These are phyloP conservation scores for Jacaranda copaia DNA, from an alignment of 257 asterid genomes.

Conservation along the genomic window DNA sequence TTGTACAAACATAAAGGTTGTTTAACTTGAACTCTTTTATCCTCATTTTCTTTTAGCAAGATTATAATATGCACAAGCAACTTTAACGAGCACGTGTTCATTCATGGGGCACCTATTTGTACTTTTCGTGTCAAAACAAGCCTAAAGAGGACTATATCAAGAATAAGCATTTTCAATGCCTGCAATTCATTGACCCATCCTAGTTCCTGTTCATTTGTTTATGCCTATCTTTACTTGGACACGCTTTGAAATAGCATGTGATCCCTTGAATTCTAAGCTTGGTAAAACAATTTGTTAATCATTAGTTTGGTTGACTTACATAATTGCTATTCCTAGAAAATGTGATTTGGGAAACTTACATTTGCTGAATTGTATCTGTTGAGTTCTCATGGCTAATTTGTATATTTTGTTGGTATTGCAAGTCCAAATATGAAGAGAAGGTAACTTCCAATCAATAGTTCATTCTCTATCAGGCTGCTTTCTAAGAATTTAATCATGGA, in stretches of 20 bases:
- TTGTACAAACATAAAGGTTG: constrained; percentile 77
- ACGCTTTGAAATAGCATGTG: not conserved
- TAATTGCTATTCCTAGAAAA: not conserved
- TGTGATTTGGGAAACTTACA: constrained; percentile 17
- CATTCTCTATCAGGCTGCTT: not conserved
- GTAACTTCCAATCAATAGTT: not conserved
- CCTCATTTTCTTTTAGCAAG: not conserved
- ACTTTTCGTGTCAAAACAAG: constrained; percentile 10
- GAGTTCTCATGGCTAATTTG: not conserved
- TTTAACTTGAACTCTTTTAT: constrained; percentile 28
- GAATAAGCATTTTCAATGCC: constrained; percentile 19
- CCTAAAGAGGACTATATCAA: constrained; percentile 9
- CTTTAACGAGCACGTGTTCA: constrained; percentile 7
- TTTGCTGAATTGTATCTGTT: constrained; percentile 13
- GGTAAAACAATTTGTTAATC: constrained; percentile 7
- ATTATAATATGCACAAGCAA: constrained; percentile 12
- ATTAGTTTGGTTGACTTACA: not conserved
- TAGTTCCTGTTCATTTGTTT: not conserved
- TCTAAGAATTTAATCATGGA: not conserved
- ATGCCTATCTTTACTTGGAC: not conserved
- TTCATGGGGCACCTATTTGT: not conserved
- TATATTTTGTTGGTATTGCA: not conserved
- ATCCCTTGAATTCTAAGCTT: not conserved
- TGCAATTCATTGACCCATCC: not conserved
- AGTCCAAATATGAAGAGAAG: not conserved